Evolutionary conservation across 2,329 filamentous ascomycete species (phyloP), one percentile per base, ranked within the genome.

Genomic region (Diaporthe destruens): DNA sequence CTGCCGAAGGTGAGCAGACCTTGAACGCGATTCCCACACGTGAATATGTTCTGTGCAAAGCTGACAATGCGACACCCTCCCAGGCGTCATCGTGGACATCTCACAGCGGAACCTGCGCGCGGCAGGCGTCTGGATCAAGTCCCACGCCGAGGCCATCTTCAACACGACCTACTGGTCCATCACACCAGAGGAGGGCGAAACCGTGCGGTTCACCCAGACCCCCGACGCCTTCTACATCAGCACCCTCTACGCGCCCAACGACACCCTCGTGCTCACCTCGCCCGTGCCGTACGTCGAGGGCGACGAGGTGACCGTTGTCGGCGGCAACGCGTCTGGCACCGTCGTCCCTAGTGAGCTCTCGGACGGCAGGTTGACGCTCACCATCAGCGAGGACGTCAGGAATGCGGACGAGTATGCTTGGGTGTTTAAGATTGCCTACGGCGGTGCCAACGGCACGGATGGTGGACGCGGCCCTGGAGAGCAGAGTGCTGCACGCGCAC

Each of bases 111-210:
- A 85, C 74, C 78, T 91, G 20, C 81, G 84, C 0, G 82, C 84
- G 53, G 88, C 88, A 0, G 89, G 89, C 0, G 74, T 66, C 1
- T 90, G 88, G 88, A 88, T 90, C 69, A 82, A 83, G 39, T 76
- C 75, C 0, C 87, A 90, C 76, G 84, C 72, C 2, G 87, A 90
- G 76, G 87, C 87, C 2, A 84, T 91, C 25, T 90, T 86, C 77
- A 86, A 87, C 71, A 90, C 88, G 6, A 88, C 84, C 1, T 89
- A 88, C 76, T 88, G 86, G 86, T 84, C 85, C 74, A 78, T 87
- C 23, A 73, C 71, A 2, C 82, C 86, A 0, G 80, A 83, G 20
- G 85, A 86, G 61, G 83, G 83, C 0, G 80, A 79, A 0, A 78
- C 84, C 8, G 77, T 89, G 0, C 79, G 88, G 6, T 90, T 89